Base-by-base conservation (phyloP, 768 basidiomycete species). In the Pisolithus orientalis region DNA sequence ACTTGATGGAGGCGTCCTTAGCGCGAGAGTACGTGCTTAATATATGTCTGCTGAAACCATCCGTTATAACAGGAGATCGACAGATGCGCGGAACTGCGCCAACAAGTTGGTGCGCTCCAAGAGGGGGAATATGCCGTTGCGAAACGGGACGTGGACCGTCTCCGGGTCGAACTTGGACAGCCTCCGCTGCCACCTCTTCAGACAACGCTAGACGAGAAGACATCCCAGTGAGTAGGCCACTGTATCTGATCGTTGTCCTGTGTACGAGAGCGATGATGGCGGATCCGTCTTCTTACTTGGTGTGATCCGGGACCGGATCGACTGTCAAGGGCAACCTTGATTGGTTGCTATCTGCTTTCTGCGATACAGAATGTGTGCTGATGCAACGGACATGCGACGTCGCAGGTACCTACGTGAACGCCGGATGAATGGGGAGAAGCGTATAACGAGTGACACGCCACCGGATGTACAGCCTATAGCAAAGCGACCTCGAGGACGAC, bases 101-200 rank as follows among this genome's bases (percentile, higher is more conserved):
- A 70, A 37, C 86, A 86, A 67, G 90, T 92, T 54, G 70, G 73
- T 37, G 66, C 70, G 11, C 73, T 92, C 10, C 82, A 85, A 21
- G 87, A 88, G 44, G 85, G 84, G 34, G 89, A 90, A 57, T 92
- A 92, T 62, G 74, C 84, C 13, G 65, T 70, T 7, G 84, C 89
- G 5, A 91, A 91, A 65, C 68, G 68, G 28, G 88, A 91, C 55
- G 90, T 92, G 44, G 90, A 92, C 62, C 71, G 78, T 49, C 72
- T 92, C 43, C 80, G 90, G 39, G 73, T 74, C 48, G 89, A 92
- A 62, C 80, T 92, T 6, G 90, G 88, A 1, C 84, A 91, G 58
- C 70, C 80, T 1, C 82, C 90, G 2, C 67, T 90, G 11, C 88
- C 87, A 2, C 83, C 77, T 59, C 59, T 92, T 43, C 87, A 91